phyloP scores from a whole-genome alignment of 129 eudicot genomes.

The Centrapalus pauciflorus region DNA sequence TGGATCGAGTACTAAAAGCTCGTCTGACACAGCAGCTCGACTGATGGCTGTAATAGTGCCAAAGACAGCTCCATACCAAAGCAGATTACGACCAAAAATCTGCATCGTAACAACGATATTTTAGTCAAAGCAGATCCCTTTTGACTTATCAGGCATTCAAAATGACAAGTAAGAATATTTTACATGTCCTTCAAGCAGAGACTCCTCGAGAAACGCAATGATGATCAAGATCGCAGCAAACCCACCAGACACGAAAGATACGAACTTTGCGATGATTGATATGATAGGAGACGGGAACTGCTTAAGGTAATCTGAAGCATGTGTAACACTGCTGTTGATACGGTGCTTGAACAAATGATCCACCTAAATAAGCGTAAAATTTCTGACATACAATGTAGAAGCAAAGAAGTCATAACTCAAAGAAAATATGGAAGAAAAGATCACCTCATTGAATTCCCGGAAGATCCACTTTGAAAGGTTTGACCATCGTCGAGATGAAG shows the following conservation, averaged over 20 bases:
- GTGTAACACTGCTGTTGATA: conserved; percentile 70
- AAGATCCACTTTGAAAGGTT: conserved; percentile 97
- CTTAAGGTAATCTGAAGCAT: conserved; percentile 80
- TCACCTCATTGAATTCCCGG: conserved; percentile 93
- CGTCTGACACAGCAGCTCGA: conserved; percentile 77
- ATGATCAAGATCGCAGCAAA: conserved; percentile 92
- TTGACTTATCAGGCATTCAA: background rate
- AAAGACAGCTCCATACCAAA: conserved; percentile 97
- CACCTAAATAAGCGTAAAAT: conserved; percentile 47
- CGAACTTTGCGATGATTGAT: conserved; percentile 79
- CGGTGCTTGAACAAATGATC: conserved; percentile 95
- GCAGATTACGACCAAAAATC: conserved; percentile 93
- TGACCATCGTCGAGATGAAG: conserved; percentile 96
- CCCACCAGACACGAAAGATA: conserved; percentile 94
- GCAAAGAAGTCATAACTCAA: background rate
- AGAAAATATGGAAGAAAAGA: background rate
- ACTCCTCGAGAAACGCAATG: conserved; percentile 92
- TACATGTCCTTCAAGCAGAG: conserved; percentile 99
- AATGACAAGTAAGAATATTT: conserved; percentile 13
- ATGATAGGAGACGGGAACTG: conserved; percentile 93
- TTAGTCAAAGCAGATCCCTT: background rate
- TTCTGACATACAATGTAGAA: background rate
- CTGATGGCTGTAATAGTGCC: conserved; percentile 96
- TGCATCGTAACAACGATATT: conserved; percentile 11
- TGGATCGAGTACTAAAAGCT: conserved; percentile 83